Conservation (phyloP, 2,329 filamentous ascomycete species). For the Fusarium sp. region DNA sequence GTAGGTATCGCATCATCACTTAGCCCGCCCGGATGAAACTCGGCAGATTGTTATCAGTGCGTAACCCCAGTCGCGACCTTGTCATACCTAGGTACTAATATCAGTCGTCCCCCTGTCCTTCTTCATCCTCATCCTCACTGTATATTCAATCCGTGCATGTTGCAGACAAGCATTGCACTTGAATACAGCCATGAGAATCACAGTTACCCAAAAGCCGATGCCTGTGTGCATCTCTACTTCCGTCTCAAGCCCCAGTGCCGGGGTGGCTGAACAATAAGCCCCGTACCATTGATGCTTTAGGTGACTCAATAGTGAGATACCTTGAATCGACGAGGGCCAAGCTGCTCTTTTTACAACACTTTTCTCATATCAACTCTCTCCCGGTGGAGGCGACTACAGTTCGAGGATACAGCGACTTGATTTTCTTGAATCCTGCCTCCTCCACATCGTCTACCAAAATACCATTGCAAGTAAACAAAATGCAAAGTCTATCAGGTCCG, state of each 20-base stretch:
- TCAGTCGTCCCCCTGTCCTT: constrained; percentile 24
- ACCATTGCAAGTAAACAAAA: constrained; percentile 15
- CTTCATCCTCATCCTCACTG: constrained; percentile 15
- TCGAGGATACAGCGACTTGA: neutral
- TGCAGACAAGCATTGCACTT: constrained; percentile 23
- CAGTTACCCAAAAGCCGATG: constrained; percentile 15
- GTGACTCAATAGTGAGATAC: constrained; percentile 28
- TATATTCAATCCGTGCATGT: constrained; percentile 33
- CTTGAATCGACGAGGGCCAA: constrained; percentile 34
- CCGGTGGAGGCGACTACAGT: neutral
- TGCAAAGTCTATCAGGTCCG: constrained; percentile 29
- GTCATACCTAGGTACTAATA: constrained; percentile 2
- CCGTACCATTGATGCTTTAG: constrained; percentile 33
- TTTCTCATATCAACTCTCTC: neutral
- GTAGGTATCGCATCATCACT: constrained; percentile 37
- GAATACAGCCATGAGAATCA: constrained; percentile 34
- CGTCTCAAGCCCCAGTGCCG: constrained; percentile 60
- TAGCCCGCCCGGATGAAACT: constrained; percentile 36
- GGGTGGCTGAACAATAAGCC: constrained; percentile 56
- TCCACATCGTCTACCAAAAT: neutral
- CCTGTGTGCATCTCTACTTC: constrained; percentile 30
- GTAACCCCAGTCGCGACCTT: constrained; percentile 16
- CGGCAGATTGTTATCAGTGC: constrained; percentile 33
- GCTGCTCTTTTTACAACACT: constrained; percentile 18
- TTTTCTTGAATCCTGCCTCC: neutral